A percentile compares a stretch with the other conserved stretches of the same genome.
Conservation (phyloP, 352 stramenopile species). For the Peronosclerospora sorghi region DNA sequence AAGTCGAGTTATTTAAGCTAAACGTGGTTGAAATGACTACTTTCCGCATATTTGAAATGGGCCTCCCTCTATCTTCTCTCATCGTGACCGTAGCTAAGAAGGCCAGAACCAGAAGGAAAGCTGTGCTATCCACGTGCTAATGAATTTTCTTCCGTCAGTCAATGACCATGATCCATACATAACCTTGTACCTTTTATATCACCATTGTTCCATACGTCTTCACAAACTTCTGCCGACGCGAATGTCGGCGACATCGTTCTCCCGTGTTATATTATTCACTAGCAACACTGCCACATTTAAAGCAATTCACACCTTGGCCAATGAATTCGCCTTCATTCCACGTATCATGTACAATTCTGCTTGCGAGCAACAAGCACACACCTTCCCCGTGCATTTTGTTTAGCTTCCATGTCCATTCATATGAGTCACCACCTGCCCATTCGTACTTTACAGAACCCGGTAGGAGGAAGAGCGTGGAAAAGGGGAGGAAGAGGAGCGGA, state of each 20-base stretch:
- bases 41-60: too few relatives aligned
- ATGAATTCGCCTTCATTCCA: conserved; percentile 38
- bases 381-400: conserved; percentile 69
- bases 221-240: conserved; percentile 48
- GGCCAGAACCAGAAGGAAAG: conserved; percentile 34
- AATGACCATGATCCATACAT: conserved; percentile 59
- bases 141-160: conserved; percentile 29
- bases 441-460: conserved; percentile 61
- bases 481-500: conserved; percentile 36
- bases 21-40: too few relatives aligned
- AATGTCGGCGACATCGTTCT: conserved; percentile 33
- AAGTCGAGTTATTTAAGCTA: too few relatives aligned
- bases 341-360: conserved; percentile 30
- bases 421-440: conserved; percentile 57
- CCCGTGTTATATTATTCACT: conserved; percentile 35
- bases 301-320: conserved; percentile 31
- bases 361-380: conserved; percentile 26
- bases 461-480: conserved; percentile 25
- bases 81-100: conserved; percentile 30
- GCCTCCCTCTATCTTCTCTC: conserved; percentile 18
- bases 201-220: conserved; percentile 48
- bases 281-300: conserved; percentile 49
- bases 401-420: conserved; percentile 46
- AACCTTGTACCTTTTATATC: conserved; percentile 39
- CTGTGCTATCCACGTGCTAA: conserved; percentile 51